A percentile compares a stretch with the other conserved stretches of the same genome.
phyloP scores from a whole-genome alignment of 352 stramenopile genomes.

The Globisporangium nodosum region DNA sequence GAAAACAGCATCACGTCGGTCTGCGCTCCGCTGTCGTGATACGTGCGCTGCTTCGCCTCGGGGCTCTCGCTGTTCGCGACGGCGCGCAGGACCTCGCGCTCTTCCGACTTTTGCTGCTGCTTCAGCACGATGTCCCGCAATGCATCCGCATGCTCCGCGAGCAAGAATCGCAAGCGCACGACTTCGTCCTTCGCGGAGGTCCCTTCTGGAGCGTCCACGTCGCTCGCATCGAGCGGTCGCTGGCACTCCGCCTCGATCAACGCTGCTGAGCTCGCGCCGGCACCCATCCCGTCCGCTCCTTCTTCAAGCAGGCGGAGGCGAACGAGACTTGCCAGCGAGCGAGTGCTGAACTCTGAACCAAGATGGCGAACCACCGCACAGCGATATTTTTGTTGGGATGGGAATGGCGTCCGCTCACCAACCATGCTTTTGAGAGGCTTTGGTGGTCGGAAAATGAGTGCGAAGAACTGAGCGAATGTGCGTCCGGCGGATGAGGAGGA shows the following conservation, averaged over 20 bases:
- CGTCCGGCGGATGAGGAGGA: too few relatives aligned
- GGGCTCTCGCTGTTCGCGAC: background rate
- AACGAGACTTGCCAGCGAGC: too few relatives aligned
- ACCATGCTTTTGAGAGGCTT: too few relatives aligned
- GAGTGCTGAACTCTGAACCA: too few relatives aligned
- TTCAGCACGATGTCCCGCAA: background rate
- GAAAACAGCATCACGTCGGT: background rate
- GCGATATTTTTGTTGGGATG: too few relatives aligned
- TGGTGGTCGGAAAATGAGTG: too few relatives aligned
- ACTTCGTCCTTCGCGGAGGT: slow-evolving; percentile 18
- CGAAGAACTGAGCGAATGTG: too few relatives aligned
- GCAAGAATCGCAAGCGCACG: slow-evolving; percentile 7
- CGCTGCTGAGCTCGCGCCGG: slow-evolving; percentile 5
- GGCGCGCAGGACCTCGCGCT: background rate
- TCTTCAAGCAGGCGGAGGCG: too few relatives aligned
- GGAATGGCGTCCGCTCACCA: too few relatives aligned
- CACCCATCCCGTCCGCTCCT: slow-evolving; percentile 3
- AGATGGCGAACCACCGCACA: too few relatives aligned
- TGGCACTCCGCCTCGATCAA: slow-evolving; percentile 9
- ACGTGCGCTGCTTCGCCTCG: too few relatives aligned
- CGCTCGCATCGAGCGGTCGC: slow-evolving; percentile 18
- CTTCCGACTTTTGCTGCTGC: background rate
- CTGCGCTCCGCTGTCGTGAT: slow-evolving; percentile 1
- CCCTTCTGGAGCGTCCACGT: slow-evolving; percentile 14
- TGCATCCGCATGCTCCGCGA: slow-evolving; percentile 6